Evolutionary conservation across 805 yeast species (phyloP).

Genomic region (Candida sithepensis): DNA sequence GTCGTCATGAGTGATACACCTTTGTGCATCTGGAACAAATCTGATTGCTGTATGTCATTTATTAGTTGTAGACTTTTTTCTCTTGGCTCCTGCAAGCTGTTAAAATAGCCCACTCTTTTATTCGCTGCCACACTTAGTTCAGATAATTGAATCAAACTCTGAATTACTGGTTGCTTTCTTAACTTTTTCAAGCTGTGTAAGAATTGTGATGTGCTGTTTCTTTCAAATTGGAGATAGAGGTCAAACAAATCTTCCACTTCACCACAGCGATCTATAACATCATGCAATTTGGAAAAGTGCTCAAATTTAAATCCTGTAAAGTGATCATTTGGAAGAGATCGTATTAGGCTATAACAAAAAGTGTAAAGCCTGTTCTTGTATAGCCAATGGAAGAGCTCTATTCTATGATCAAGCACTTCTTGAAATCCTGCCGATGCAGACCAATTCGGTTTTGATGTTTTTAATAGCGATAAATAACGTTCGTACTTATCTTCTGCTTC

Average conservation of each 20-base stretch:
- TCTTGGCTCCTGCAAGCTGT: not conserved
- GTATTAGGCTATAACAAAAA: slow-evolving; percentile 12
- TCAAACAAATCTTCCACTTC: slow-evolving; percentile 12
- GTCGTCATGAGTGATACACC: not conserved
- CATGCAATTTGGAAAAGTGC: slow-evolving; percentile 9
- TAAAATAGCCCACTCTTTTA: not conserved
- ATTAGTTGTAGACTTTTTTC: not conserved
- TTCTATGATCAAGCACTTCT: slow-evolving; percentile 10
- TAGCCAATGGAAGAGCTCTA: slow-evolving; percentile 20
- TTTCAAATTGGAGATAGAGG: slow-evolving; percentile 13
- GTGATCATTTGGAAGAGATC: slow-evolving; percentile 1
- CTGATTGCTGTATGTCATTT: not conserved
- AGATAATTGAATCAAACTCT: not conserved
- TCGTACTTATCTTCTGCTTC: slow-evolving; percentile 6
- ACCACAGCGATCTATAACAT: slow-evolving; percentile 24
- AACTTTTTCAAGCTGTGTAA: slow-evolving; percentile 1
- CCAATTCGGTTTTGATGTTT: not conserved
- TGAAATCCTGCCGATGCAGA: not conserved
- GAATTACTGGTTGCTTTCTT: not conserved
- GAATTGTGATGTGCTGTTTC: slow-evolving; percentile 1
- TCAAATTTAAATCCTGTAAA: slow-evolving; percentile 15
- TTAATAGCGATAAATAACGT: not conserved
- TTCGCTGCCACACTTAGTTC: not conserved
- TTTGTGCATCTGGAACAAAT: not conserved
- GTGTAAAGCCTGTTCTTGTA: slow-evolving; percentile 15